Evolutionary conservation across 371 early-diverging fungal genomes (phyloP).

Genomic region (Mortierella polycephala): DNA sequence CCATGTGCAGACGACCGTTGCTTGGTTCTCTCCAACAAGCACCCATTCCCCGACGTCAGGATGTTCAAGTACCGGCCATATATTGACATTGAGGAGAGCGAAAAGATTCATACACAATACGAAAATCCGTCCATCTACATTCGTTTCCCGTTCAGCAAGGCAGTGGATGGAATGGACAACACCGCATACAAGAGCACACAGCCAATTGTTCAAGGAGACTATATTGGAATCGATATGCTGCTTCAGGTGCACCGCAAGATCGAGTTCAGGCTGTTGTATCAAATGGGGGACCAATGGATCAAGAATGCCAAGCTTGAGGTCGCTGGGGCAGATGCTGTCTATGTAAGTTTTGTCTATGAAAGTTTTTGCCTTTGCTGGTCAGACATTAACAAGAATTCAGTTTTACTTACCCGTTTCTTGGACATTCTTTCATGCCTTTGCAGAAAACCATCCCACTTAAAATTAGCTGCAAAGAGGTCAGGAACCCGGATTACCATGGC

Average conservation of each 20-base stretch:
- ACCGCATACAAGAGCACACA: constrained; percentile 36
- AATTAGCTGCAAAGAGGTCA: constrained; percentile 31
- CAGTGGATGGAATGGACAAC: constrained; percentile 61
- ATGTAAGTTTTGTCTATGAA: constrained; percentile 26
- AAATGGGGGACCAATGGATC: constrained; percentile 55
- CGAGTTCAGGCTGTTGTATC: constrained; percentile 38
- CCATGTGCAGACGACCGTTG: constrained; percentile 69
- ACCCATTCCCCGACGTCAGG: constrained; percentile 60
- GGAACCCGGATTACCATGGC: constrained; percentile 38
- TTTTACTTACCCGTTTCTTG: neutral
- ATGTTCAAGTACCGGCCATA: constrained; percentile 64
- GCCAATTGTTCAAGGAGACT: constrained; percentile 59
- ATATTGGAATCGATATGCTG: constrained; percentile 71
- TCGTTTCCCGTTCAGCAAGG: constrained; percentile 59
- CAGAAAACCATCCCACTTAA: constrained; percentile 26
- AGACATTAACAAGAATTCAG: neutral
- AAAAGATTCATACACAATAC: constrained; percentile 62
- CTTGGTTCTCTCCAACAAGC: constrained; percentile 66
- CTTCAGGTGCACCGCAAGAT: constrained; percentile 57
- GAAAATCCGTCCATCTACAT: constrained; percentile 52
- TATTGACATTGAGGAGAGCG: constrained; percentile 58
- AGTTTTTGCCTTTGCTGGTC: neutral
- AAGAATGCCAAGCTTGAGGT: constrained; percentile 39
- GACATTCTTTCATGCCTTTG: neutral
- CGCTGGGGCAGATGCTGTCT: constrained; percentile 38